phyloP scores from a whole-genome alignment of 2,329 filamentous ascomycete genomes.

The Alternaria gaisen region DNA sequence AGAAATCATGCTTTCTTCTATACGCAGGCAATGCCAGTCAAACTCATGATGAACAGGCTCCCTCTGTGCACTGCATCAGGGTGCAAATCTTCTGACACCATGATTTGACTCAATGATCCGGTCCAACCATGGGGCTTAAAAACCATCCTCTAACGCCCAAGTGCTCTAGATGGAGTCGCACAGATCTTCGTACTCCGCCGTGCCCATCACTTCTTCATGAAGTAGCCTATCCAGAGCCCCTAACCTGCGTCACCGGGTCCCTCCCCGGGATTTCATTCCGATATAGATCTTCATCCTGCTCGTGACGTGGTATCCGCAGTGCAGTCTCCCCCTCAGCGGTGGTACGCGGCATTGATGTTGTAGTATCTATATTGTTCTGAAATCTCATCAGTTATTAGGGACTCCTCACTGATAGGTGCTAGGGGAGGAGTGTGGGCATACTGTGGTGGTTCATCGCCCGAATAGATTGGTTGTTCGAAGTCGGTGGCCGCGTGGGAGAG shows the following conservation, averaged over 20 bases:
- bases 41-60: not conserved
- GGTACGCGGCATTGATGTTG: constrained; percentile 32
- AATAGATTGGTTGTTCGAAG: constrained; percentile 42
- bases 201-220: not conserved
- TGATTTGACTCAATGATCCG: not conserved
- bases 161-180: not conserved
- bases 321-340: constrained; percentile 13
- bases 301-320: constrained; percentile 30
- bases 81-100: not conserved
- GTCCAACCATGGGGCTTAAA: not conserved
- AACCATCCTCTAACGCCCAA: not conserved
- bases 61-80: not conserved
- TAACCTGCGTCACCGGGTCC: constrained; percentile 25
- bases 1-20: not conserved
- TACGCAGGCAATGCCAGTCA: not conserved
- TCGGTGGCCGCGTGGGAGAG: constrained; percentile 42
- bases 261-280: constrained; percentile 31
- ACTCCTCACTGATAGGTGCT: constrained; percentile 13
- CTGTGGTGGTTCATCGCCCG: constrained; percentile 19
- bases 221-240: not conserved
- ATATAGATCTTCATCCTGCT: constrained; percentile 45
- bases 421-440: constrained; percentile 12
- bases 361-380: constrained; percentile 43
- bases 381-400: constrained; percentile 39
- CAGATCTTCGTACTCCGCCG: no score